Evolutionary conservation across 352 stramenopile genomes (phyloP), one percentile per base, ranked within the genome.

Genomic region (Thraustotheca clavata): DNA sequence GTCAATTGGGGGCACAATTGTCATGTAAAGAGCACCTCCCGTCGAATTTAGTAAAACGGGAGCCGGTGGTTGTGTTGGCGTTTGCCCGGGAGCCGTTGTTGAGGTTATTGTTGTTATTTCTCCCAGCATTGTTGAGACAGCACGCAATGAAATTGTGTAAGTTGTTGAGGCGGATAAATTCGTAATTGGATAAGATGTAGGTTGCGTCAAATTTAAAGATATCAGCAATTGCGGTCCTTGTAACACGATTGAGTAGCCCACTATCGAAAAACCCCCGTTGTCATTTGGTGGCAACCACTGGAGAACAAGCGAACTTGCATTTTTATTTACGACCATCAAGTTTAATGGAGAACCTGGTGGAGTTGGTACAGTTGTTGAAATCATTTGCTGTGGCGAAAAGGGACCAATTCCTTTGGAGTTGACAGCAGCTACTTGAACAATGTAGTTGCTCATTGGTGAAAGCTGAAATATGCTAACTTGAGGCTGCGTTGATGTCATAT

Each of bases 271-370:
- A 1, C 76, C 78, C 18, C 71, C 78, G 36, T 83, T 35, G 49
- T 89, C 80, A 0, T 83, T 54, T 3, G 80, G 78, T 20, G 84
- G 74, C 1, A 68, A 40, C 80, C 80, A 89, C 0, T 22, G 24
- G 16, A 89, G 22, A 1, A 38, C 47, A 24, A 82, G 69, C 0
- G 80, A 70, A 1, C 78, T 78, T 11, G 78, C 80, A 7, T 76
- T 88, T 12, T 52, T 43, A 7, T 62, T 69, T 0, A 46, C 35
- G 0, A 77, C 20, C 1, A 20, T 27, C 1, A 88, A 57, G 59
- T 76, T 60, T 0, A 72, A 49, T 8, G 80, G 77, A 0, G 67
- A 70, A 1, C 33, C 38, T 4, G 54, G 4, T 4, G 54, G 54
- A n/a, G 27, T 38, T 8, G 54, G 54, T 4, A 26, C 9, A 11